phyloP scores from a whole-genome alignment of 257 asterid species.

The Ajuga chamaepitys region DNA sequence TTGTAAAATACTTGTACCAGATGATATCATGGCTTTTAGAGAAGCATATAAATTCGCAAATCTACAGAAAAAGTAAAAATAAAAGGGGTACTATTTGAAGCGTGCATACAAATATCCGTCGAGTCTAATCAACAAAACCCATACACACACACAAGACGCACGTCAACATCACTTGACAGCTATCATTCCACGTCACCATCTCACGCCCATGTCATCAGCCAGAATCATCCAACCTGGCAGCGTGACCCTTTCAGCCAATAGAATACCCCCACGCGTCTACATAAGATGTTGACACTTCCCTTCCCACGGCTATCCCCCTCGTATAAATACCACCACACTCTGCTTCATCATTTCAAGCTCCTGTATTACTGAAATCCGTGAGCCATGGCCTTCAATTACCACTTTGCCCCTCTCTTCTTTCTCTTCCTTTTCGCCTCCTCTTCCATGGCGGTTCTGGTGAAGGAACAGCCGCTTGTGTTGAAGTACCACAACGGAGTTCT shows the following conservation, averaged over 20 bases:
- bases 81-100: background rate
- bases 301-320: constrained; percentile 22
- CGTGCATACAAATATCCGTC: background rate
- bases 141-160: background rate
- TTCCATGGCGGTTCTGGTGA: constrained; percentile 40
- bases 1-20: too few relatives aligned
- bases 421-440: constrained; percentile 17
- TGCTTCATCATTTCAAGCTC: background rate
- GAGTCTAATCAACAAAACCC: background rate
- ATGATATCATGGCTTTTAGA: too few relatives aligned
- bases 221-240: constrained; percentile 42
- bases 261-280: constrained; percentile 17
- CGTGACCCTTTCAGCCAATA: background rate
- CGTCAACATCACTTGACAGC: background rate
- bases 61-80: background rate
- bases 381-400: constrained; percentile 26
- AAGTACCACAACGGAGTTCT: constrained; percentile 56
- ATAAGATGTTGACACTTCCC: constrained; percentile 13
- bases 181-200: constrained; percentile 26
- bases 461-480: constrained; percentile 44
- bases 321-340: constrained; percentile 16
- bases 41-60: background rate
- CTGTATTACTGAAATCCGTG: background rate
- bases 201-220: constrained; percentile 21
- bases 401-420: constrained; percentile 17